Base-by-base conservation (phyloP, 2,329 filamentous ascomycete genomes). In the Hymenoscyphus scutula region DNA sequence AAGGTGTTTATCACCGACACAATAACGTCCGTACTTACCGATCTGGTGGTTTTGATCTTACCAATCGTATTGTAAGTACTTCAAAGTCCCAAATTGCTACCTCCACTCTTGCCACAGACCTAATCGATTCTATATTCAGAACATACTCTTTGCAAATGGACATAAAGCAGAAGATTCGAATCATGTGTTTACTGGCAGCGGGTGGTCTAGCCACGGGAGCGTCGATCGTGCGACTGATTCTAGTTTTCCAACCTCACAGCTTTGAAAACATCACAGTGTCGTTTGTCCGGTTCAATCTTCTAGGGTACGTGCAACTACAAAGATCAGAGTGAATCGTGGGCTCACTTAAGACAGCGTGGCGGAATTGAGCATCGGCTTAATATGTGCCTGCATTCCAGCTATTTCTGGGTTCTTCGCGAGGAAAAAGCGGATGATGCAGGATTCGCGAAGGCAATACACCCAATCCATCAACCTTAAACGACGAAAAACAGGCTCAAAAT, bases 1-100 rank as follows among this genome's bases (percentile, higher is more conserved):
- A 69, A 68, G 27, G 54, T 77, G 5, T 77, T 77, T 61, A 67
- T 74, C 3, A 69, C 71, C 10, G 76, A 77, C 51, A 68, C 73
- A 1, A 64, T 70, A 13, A 62, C 76, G 13, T 74, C 71, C 51
- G 70, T 74, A 15, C 38, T 76, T 5, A 76, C 73, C 25, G 75
- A 77, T 60, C 60, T 74, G 27, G 67, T 74, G 41, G 74, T 77
- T 19, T 66, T 77, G 29, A 15, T 75, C 8, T 59, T 78, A 5
- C 76, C 76, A 2, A 66, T 76, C 8, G 69, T 73, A 0, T 62
- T 77, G 54, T 71, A 48, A 58, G 56, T 45, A 19, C 45, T 51
- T 5, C 13, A 23, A 34, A 25, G n/a, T 3, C 15, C 38, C 3
- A 5, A 29, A 30, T 30, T 17, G 2, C 13, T 32, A 15, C 11